Base-by-base conservation (phyloP, 2,329 filamentous ascomycete genomes). In the Alternaria sp. region DNA sequence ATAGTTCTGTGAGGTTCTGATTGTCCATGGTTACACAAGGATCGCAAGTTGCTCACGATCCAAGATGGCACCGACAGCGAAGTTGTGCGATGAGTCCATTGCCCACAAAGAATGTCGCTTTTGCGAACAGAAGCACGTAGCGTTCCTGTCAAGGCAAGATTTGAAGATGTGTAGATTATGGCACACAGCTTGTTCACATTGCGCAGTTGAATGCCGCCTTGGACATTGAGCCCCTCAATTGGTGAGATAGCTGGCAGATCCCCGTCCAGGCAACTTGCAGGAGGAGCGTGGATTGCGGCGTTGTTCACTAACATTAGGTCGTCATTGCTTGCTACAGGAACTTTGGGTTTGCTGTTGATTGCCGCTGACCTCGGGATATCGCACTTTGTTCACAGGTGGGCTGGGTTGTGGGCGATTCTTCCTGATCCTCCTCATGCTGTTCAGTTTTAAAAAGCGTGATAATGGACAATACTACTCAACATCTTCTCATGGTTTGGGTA, bases 351-450 rank as follows among this genome's bases (percentile, higher is more conserved):
- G 30, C 13, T 36, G 13, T 8, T 15, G 1, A 36, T 2, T 4
- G 13, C 13, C 0, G 13, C 30, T 36, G 30, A 15, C 4, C 30
- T 15, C 1, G 1, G 7, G 13, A 36, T 2, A 0, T 4, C 4
- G 30, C 13, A 36, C 0, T 36, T 0, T 36, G 7, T 15, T 15
- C 13, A 15, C 30, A 36, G 0, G 13, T 8, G 13, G 26, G 30
- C 1, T 8, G 30, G 30, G 3, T 15, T 36, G 13, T 8, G 3
- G 30, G 13, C 30, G 30, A 36, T 8, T 9, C 4, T 4, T 15
- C 13, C 30, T 36, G 3, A 36, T 9, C 3, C 13, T 15, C 30
- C 30, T 36, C 30, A 4, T 15, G 30, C 13, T 15, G 30, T 36
- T 9, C 30, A 15, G 13, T 36, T 9, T 8, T 0, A 15, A 15